Evolutionary conservation across 2,329 filamentous ascomycete genomes (phyloP).

Genomic region (Triangularia verruculosa): DNA sequence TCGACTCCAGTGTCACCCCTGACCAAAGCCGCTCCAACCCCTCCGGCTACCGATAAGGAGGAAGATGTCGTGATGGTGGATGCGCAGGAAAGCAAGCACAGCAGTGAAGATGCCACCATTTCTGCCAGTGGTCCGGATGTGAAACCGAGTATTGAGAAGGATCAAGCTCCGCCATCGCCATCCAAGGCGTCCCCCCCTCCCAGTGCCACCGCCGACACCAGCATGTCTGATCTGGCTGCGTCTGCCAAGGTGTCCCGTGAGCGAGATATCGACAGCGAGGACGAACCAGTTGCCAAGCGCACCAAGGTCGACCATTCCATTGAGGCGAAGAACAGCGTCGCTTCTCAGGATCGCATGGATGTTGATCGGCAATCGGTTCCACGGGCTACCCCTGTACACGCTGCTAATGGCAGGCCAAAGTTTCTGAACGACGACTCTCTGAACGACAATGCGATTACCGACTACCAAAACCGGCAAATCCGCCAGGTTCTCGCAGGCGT

Average conservation of each 20-base stretch:
- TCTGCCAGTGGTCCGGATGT: conserved; percentile 21
- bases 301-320: conserved; percentile 58
- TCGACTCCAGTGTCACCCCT: conserved; percentile 5
- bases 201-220: conserved; percentile 37
- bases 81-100: conserved; percentile 15
- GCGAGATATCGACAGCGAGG: conserved; percentile 69
- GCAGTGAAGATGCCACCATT: conserved; percentile 27
- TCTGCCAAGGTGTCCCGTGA: conserved; percentile 65
- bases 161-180: conserved; percentile 37
- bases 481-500: conserved; percentile 66
- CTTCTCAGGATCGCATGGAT: conserved; percentile 32
- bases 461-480: conserved; percentile 59
- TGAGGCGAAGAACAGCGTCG: conserved; percentile 31
- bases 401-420: conserved; percentile 31
- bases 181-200: conserved; percentile 32
- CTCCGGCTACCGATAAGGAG: conserved; percentile 9
- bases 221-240: conserved; percentile 43
- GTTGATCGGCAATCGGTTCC: conserved; percentile 30
- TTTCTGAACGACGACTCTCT: conserved; percentile 43
- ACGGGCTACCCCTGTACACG: conserved; percentile 30
- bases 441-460: conserved; percentile 52
- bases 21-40: neutral
- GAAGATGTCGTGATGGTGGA: conserved; percentile 28
- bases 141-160: conserved; percentile 35
- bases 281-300: conserved; percentile 73